phyloP scores from a whole-genome alignment of 768 basidiomycete species.

The Leucocoprinus sp. region DNA sequence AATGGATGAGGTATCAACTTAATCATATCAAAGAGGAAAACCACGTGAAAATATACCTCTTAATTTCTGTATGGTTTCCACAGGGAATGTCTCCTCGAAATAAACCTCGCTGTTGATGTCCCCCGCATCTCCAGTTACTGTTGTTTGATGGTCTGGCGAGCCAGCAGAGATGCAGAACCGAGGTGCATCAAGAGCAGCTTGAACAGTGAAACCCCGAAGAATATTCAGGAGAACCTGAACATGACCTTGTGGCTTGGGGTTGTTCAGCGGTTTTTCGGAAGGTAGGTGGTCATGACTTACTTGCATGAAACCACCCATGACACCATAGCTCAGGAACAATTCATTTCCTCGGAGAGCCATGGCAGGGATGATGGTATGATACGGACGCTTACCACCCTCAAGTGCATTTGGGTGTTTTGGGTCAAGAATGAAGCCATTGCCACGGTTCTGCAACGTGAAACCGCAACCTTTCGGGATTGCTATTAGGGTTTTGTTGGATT shows the following conservation, averaged over 20 bases:
- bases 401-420: conserved; percentile 83
- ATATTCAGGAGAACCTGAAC: conserved; percentile 91
- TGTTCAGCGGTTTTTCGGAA: background rate
- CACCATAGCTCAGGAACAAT: conserved; percentile 82
- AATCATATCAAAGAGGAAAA: background rate
- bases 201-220: conserved; percentile 77
- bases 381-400: conserved; percentile 73
- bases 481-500: conserved; percentile 18
- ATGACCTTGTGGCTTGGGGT: conserved; percentile 80
- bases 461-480: conserved; percentile 93
- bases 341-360: conserved; percentile 73
- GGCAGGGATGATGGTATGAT: conserved; percentile 94
- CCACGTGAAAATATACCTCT: conserved; percentile 40
- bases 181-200: conserved; percentile 89
- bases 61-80: conserved; percentile 55
- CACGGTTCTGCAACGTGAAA: conserved; percentile 94
- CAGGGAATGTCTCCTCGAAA: conserved; percentile 76
- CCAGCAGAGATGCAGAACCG: conserved; percentile 94
- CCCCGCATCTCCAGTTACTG: conserved; percentile 41
- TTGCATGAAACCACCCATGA: conserved; percentile 93
- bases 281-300: conserved; percentile 22
- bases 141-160: conserved; percentile 49
- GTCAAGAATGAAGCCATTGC: conserved; percentile 71
- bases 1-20: conserved; percentile 2
- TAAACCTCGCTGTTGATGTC: conserved; percentile 80